phyloP scores from a whole-genome alignment of 352 stramenopile genomes.

The Elongisporangium senticosum region DNA sequence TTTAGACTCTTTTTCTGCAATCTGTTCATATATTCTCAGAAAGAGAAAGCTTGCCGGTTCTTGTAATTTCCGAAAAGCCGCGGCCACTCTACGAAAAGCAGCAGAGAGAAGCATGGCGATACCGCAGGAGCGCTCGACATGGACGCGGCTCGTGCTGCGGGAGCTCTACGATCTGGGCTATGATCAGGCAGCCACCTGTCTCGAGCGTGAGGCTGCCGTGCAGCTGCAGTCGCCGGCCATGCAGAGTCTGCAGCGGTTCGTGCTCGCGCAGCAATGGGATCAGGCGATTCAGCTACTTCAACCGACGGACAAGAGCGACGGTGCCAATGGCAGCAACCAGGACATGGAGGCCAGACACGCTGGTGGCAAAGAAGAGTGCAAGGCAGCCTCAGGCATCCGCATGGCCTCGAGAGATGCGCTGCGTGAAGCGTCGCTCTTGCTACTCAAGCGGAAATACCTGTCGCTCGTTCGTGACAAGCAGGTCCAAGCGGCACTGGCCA shows the following conservation, averaged over 20 bases:
- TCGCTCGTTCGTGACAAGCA: slow-evolving; percentile 37
- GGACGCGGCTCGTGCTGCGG: slow-evolving; percentile 62
- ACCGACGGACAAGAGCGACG: slow-evolving; percentile 1
- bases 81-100: slow-evolving; percentile 1
- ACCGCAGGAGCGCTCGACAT: slow-evolving; percentile 39
- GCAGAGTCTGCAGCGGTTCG: slow-evolving; percentile 35
- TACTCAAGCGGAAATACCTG: slow-evolving; percentile 69
- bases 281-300: slow-evolving; percentile 38
- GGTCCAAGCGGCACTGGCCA: slow-evolving; percentile 32
- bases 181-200: slow-evolving; percentile 21
- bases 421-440: slow-evolving; percentile 36
- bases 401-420: slow-evolving; percentile 44
- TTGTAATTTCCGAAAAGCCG: neutral
- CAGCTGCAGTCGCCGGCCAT: slow-evolving; percentile 51
- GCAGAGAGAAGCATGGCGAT: neutral
- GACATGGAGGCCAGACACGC: neutral
- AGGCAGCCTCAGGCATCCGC: slow-evolving; percentile 2
- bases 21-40: neutral
- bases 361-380: neutral
- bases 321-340: neutral
- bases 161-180: slow-evolving; percentile 76
- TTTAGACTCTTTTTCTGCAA: neutral
- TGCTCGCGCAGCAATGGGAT: slow-evolving; percentile 46
- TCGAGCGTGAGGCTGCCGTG: slow-evolving; percentile 57
- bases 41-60: neutral